A percentile compares a stretch with the other conserved stretches of the same genome.
Evolutionary conservation across 768 basidiomycete species (phyloP).

Genomic region (Xerocomellus intermedius): DNA sequence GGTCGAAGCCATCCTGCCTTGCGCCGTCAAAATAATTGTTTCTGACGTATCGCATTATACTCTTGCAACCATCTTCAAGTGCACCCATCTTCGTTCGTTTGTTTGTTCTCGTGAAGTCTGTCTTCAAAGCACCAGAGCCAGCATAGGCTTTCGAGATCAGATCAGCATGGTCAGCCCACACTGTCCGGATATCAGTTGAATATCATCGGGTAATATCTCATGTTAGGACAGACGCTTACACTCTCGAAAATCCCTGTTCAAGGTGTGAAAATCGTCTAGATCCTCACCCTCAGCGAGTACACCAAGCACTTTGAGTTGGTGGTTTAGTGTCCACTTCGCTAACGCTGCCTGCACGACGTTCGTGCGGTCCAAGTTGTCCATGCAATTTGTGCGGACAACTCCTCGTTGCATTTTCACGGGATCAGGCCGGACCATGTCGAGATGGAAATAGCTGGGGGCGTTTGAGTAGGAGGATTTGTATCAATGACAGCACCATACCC

Average conservation of each 20-base stretch:
- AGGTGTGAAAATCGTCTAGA: constrained; percentile 79
- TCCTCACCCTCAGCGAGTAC: constrained; percentile 67
- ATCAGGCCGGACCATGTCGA: constrained; percentile 46
- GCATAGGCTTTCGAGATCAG: constrained; percentile 86
- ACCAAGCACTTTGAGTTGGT: constrained; percentile 71
- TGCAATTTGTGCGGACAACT: constrained; percentile 90
- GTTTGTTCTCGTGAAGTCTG: constrained; percentile 94
- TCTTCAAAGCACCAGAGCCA: constrained; percentile 94
- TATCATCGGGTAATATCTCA: not conserved
- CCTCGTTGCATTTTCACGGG: constrained; percentile 68
- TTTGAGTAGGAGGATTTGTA: constrained; percentile 5
- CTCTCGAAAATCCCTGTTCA: constrained; percentile 84
- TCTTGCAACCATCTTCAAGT: constrained; percentile 86
- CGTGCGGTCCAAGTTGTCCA: constrained; percentile 96
- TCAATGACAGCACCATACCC: constrained; percentile 44
- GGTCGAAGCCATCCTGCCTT: constrained; percentile 90
- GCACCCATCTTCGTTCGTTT: constrained; percentile 78
- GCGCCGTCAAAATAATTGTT: constrained; percentile 98
- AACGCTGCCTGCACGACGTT: constrained; percentile 94
- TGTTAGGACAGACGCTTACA: constrained; percentile 48
- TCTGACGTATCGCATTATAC: constrained; percentile 80
- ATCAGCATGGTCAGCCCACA: constrained; percentile 98
- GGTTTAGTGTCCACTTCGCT: constrained; percentile 79
- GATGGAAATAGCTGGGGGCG: constrained; percentile 68
- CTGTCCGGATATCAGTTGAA: constrained; percentile 40